These are phyloP conservation scores for Globisporangium spiculum DNA, from an alignment of 352 stramenopile genomes.

Conservation along the genomic window DNA sequence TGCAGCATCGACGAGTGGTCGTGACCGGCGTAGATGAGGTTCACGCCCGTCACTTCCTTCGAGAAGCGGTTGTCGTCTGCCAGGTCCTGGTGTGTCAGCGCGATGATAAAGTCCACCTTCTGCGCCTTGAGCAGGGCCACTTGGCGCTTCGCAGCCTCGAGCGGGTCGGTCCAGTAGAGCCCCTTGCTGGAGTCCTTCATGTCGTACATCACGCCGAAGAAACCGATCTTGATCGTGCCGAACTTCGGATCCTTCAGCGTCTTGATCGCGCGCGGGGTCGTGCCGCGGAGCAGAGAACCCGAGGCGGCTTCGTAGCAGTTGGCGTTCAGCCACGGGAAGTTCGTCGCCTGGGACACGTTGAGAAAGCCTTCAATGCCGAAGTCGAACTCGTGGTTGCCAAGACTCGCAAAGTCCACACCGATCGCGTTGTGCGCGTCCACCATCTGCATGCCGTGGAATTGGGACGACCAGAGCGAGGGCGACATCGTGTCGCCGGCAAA, in stretches of 20 bases:
- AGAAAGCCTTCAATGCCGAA: constrained; percentile 72
- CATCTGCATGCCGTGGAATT: constrained; percentile 65
- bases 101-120: constrained; percentile 73
- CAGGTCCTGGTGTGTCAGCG: constrained; percentile 65
- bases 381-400: constrained; percentile 84
- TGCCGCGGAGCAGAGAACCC: background rate
- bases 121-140: constrained; percentile 38
- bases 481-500: constrained; percentile 2
- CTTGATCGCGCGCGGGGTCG: constrained; percentile 37
- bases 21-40: constrained; percentile 70
- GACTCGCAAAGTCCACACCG: constrained; percentile 60
- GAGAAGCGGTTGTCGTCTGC: constrained; percentile 71
- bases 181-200: constrained; percentile 67
- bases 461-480: background rate
- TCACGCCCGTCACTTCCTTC: constrained; percentile 56
- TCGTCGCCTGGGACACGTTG: constrained; percentile 52
- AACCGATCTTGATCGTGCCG: constrained; percentile 51
- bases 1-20: constrained; percentile 73
- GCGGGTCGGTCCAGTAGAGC: constrained; percentile 62
- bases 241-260: constrained; percentile 34
- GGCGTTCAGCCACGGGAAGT: constrained; percentile 74
- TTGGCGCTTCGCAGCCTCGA: constrained; percentile 50
- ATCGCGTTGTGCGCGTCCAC: constrained; percentile 71
- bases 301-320: constrained; percentile 44
- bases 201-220: constrained; percentile 81